Conservation (phyloP, 208 protist species). For the Zelonia costaricensis region DNA sequence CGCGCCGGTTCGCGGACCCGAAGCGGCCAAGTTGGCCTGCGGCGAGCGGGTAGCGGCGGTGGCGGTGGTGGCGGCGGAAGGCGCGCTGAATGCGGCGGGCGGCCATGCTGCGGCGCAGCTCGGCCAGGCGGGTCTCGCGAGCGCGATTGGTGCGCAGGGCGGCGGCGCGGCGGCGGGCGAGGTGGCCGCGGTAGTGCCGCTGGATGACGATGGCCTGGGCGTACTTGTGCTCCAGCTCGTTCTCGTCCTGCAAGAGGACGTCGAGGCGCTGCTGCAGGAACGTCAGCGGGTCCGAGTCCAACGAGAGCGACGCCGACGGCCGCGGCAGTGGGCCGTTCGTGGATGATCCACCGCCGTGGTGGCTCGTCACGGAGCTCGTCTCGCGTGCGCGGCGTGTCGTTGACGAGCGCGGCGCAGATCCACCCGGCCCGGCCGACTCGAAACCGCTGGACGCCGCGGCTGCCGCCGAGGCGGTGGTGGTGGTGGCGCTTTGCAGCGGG, state of each 20-base stretch:
- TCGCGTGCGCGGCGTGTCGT: no score
- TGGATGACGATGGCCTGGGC: constrained; percentile 60
- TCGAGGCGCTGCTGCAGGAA: constrained; percentile 74
- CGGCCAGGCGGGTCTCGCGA: constrained; percentile 25
- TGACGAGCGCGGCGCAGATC: no score
- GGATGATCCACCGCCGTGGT: no score
- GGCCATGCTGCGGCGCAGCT: constrained; percentile 46
- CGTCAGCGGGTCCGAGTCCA: constrained; percentile 38
- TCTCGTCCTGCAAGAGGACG: constrained; percentile 77
- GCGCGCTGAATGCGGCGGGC: constrained; percentile 61
- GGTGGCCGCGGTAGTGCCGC: constrained; percentile 59
- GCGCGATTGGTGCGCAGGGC: constrained; percentile 28
- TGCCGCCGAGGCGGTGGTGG: neutral
- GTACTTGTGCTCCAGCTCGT: constrained; percentile 79
- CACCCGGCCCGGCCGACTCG: no score
- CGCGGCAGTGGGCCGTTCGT: neutral
- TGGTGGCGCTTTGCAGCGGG: constrained; percentile 12
- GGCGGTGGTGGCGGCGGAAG: constrained; percentile 36
- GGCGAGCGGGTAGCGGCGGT: constrained; percentile 19
- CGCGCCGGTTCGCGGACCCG: constrained; percentile 9
- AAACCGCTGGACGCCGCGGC: no score
- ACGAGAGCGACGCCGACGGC: neutral
- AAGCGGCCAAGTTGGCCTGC: constrained; percentile 3
- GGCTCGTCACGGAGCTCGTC: no score
- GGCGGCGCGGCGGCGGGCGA: constrained; percentile 31